phyloP scores from a whole-genome alignment of 2,329 filamentous ascomycete species.

The Penicillium sp. region DNA sequence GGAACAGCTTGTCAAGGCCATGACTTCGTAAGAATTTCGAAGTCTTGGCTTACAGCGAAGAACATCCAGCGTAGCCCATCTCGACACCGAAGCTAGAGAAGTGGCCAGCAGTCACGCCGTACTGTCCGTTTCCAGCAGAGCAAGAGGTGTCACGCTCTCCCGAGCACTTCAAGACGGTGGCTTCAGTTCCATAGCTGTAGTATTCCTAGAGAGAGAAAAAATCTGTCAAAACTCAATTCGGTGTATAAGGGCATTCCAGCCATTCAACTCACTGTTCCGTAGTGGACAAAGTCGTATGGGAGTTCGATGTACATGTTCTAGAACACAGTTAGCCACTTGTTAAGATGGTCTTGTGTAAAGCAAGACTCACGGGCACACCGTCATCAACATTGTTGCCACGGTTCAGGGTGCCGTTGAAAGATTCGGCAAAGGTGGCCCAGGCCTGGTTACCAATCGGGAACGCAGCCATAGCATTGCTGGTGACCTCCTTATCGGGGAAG shows the following conservation, averaged over 20 bases:
- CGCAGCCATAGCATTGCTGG: constrained; percentile 33
- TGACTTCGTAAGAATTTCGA: background rate
- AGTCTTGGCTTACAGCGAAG: background rate
- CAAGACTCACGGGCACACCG: constrained; percentile 28
- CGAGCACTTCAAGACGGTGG: constrained; percentile 18
- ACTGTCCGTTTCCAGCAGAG: constrained; percentile 29
- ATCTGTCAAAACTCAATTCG: background rate
- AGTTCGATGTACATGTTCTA: constrained; percentile 29
- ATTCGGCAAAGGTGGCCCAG: constrained; percentile 25
- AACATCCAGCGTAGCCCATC: constrained; percentile 23
- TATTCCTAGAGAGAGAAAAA: constrained; percentile 21
- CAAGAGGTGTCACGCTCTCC: constrained; percentile 28
- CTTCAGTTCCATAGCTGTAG: constrained; percentile 25
- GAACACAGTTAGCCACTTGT: background rate
- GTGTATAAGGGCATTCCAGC: background rate
- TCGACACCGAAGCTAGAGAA: constrained; percentile 27
- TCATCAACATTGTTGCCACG: constrained; percentile 30
- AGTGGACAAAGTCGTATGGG: constrained; percentile 27
- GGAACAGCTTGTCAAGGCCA: background rate
- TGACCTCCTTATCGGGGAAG: constrained; percentile 30
- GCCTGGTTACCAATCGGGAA: constrained; percentile 33
- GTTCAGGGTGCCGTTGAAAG: constrained; percentile 25
- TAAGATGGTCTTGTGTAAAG: background rate
- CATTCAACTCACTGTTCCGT: constrained; percentile 25
- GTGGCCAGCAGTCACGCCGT: constrained; percentile 25